Evolutionary conservation across 352 stramenopile genomes (phyloP).

Genomic region (Phytophthora europaea): DNA sequence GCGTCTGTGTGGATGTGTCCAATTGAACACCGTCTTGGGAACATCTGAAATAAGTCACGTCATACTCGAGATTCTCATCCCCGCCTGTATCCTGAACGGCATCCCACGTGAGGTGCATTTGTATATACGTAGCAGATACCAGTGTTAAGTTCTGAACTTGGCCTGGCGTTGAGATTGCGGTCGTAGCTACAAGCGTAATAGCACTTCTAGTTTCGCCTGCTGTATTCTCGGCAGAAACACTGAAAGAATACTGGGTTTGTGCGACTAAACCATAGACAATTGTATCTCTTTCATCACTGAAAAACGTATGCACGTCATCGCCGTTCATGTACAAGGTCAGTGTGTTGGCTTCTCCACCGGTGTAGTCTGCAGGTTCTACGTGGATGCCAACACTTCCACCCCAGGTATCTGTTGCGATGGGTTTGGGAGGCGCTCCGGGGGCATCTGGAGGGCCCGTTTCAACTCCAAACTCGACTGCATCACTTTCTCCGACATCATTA

Average conservation of each 20-base stretch:
- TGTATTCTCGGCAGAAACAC: constrained; percentile 48
- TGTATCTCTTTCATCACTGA: constrained; percentile 10
- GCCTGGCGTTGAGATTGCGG: constrained; percentile 47
- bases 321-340: constrained; percentile 44
- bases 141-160: constrained; percentile 35
- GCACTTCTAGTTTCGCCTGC: constrained; percentile 36
- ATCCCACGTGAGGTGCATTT: constrained; percentile 53
- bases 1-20: constrained; percentile 6
- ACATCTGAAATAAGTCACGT: constrained; percentile 53
- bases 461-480: constrained; percentile 7
- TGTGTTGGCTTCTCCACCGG: constrained; percentile 48
- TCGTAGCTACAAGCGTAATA: constrained; percentile 39
- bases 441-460: constrained; percentile 32
- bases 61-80: constrained; percentile 51
- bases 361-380: constrained; percentile 41
- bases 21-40: constrained; percentile 22
- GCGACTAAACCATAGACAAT: constrained; percentile 51
- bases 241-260: constrained; percentile 52
- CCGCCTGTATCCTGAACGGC: constrained; percentile 53
- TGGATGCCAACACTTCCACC: constrained; percentile 38
- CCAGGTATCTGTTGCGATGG: constrained; percentile 25
- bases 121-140: constrained; percentile 42
- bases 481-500: constrained; percentile 38
- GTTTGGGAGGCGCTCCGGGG: constrained; percentile 28
- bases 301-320: constrained; percentile 36